These are phyloP conservation scores for Hordeum pubiflorum DNA, from an alignment of 202 grass and related monocot genomes.

Conservation along the genomic window DNA sequence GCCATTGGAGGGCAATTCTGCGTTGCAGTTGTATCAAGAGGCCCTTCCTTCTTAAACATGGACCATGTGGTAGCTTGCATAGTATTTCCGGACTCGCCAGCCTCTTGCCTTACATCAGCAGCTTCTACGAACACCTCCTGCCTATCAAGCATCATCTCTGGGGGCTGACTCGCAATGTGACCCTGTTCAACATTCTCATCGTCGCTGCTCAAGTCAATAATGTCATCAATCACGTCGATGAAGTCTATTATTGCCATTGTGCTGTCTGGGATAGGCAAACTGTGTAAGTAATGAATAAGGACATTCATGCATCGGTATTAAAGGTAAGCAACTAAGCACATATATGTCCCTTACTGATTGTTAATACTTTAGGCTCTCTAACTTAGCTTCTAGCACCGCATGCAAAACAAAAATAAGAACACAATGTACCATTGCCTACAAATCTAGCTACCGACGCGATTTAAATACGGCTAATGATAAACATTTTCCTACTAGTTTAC, in stretches of 20 bases:
- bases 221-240: background rate
- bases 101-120: background rate
- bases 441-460: too few relatives aligned
- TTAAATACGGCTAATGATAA: too few relatives aligned
- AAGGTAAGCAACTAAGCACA: too few relatives aligned
- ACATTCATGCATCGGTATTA: too few relatives aligned
- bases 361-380: too few relatives aligned
- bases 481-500: too few relatives aligned
- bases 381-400: too few relatives aligned
- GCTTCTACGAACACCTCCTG: background rate
- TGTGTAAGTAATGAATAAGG: background rate
- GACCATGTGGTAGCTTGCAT: background rate
- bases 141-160: too few relatives aligned
- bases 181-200: background rate
- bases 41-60: background rate
- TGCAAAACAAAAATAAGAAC: too few relatives aligned
- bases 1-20: background rate
- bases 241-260: background rate
- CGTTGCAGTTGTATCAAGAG: background rate
- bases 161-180: background rate
- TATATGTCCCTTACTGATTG: too few relatives aligned
- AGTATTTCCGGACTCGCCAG: too few relatives aligned
- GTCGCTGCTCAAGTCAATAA: background rate
- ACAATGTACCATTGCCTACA: too few relatives aligned
- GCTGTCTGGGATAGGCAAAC: background rate